phyloP scores from a whole-genome alignment of 2,329 filamentous ascomycete genomes.

The Sarocladiaceae sp. region DNA sequence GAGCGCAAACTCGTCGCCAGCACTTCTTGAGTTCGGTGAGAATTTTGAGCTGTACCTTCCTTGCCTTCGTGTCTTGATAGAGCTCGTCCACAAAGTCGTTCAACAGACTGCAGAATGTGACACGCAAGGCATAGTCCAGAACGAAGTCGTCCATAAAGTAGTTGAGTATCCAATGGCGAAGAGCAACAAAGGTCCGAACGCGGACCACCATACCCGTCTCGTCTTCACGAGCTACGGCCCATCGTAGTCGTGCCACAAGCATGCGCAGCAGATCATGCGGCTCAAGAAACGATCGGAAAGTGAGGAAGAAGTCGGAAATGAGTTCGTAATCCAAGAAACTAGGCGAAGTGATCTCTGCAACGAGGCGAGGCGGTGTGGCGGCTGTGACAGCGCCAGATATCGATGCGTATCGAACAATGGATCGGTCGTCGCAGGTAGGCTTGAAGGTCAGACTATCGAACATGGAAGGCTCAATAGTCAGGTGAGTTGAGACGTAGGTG shows the following conservation, averaged over 20 bases:
- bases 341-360: slow-evolving; percentile 94
- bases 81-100: slow-evolving; percentile 61
- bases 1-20: slow-evolving; percentile 83
- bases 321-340: slow-evolving; percentile 95
- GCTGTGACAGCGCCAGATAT: slow-evolving; percentile 70
- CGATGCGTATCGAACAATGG: slow-evolving; percentile 75
- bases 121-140: slow-evolving; percentile 64
- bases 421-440: slow-evolving; percentile 69
- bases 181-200: slow-evolving; percentile 88
- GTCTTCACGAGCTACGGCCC: slow-evolving; percentile 75
- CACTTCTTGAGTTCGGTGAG: slow-evolving; percentile 93
- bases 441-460: slow-evolving; percentile 77
- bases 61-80: slow-evolving; percentile 33
- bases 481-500: slow-evolving; percentile 42
- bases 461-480: slow-evolving; percentile 63
- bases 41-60: slow-evolving; percentile 68
- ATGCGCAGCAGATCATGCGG: slow-evolving; percentile 71
- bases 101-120: slow-evolving; percentile 72
- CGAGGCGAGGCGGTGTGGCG: slow-evolving; percentile 82
- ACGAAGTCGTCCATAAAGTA: slow-evolving; percentile 97
- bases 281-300: slow-evolving; percentile 81
- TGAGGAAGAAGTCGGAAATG: slow-evolving; percentile 95
- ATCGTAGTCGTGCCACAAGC: slow-evolving; percentile 76
- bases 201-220: slow-evolving; percentile 90
- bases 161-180: slow-evolving; percentile 96